Percentiles rank a stretch among this genome's conserved stretches.
Evolutionary conservation across 1,284 basidiomycete species (phyloP).

Genomic region (Tranzscheliella williamsii): DNA sequence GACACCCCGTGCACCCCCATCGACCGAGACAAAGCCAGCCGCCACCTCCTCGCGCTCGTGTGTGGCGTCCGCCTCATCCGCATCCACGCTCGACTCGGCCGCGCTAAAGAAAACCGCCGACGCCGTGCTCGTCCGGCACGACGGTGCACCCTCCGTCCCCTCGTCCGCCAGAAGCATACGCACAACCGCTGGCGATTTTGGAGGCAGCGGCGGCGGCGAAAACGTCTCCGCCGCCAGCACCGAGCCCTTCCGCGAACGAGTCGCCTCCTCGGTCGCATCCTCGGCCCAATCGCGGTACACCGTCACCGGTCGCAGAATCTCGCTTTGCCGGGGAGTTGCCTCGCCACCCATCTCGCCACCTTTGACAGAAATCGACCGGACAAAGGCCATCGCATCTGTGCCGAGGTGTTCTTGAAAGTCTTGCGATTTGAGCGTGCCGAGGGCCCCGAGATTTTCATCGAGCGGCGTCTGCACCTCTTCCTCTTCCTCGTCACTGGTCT

Average conservation of each 20-base stretch:
- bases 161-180: no score
- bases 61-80: conserved; percentile 25
- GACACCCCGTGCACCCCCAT: background rate
- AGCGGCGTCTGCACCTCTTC: conserved; percentile 9
- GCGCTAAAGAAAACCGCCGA: conserved; percentile 41
- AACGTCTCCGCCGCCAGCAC: conserved; percentile 41
- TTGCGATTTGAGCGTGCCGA: no score
- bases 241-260: conserved; percentile 5
- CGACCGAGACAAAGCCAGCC: conserved; percentile 11
- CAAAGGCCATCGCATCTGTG: no score
- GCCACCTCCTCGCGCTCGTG: conserved; percentile 14
- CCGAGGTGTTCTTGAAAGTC: no score
- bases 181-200: no score
- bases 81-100: conserved; percentile 17
- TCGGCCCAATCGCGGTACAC: conserved; percentile 29
- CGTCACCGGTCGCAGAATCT: conserved; percentile 7
- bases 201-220: conserved; percentile 44
- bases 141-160: conserved; percentile 1
- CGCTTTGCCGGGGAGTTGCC: conserved; percentile 8
- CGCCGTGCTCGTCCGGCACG: conserved; percentile 14
- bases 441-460: conserved; percentile 4
- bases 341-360: no score
- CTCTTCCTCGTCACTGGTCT: conserved; percentile 7
- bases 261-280: no score
- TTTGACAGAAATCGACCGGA: no score